Evolutionary conservation across 2,329 filamentous ascomycete species (phyloP).

Genomic region (Colletotrichum sp.): DNA sequence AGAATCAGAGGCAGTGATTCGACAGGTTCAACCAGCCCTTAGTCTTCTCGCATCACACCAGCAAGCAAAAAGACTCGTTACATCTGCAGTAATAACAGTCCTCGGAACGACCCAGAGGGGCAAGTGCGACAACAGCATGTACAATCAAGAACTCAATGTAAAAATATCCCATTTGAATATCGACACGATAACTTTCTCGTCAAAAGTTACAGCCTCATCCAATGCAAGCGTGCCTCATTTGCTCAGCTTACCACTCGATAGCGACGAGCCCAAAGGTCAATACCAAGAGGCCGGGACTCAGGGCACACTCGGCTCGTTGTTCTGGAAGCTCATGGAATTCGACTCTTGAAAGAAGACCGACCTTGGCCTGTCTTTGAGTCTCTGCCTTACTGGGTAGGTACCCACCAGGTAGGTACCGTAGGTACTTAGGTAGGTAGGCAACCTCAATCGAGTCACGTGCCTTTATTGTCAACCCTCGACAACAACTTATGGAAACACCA

Average conservation of each 20-base stretch:
- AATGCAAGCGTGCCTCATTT: neutral
- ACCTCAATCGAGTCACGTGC: neutral
- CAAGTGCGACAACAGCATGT: too few relatives aligned
- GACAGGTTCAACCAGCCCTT: too few relatives aligned
- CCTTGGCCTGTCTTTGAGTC: neutral
- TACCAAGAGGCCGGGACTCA: neutral
- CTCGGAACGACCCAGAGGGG: too few relatives aligned
- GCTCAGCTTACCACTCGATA: neutral
- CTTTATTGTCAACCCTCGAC: neutral
- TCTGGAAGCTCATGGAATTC: neutral
- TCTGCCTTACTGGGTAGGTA: neutral
- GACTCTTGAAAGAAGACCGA: neutral
- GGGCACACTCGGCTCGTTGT: neutral
- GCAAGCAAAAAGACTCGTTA: neutral
- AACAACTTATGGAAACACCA: neutral
- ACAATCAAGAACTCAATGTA: too few relatives aligned
- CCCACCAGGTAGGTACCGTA: neutral
- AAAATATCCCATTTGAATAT: too few relatives aligned
- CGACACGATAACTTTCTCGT: too few relatives aligned
- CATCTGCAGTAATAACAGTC: too few relatives aligned
- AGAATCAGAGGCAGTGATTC: too few relatives aligned
- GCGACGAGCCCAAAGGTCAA: rapidly evolving
- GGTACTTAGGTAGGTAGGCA: neutral
- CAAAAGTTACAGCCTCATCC: too few relatives aligned
- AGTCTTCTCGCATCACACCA: too few relatives aligned